Evolutionary conservation across 306 rosid genomes (phyloP).

Genomic region (Herpetospermum pedunculosum): DNA sequence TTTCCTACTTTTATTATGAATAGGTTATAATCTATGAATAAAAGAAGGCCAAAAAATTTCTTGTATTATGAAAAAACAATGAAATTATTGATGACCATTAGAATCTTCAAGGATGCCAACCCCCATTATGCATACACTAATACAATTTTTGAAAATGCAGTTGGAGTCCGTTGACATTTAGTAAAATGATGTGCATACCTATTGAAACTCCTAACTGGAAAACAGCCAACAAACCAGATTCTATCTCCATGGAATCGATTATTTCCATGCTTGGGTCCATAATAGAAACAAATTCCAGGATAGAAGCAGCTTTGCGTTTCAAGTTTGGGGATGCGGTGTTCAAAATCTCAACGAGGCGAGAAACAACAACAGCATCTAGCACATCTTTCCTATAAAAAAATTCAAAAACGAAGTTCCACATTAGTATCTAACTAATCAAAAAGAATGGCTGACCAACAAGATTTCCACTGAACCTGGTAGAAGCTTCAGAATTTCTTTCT

Average conservation of each 20-base stretch:
- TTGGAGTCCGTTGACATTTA: background rate
- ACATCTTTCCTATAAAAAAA: conserved; percentile 36
- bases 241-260: conserved; percentile 36
- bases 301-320: conserved; percentile 68
- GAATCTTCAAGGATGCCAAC: background rate
- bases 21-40: background rate
- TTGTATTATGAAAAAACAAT: background rate
- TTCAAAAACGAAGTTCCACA: background rate
- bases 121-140: background rate
- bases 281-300: conserved; percentile 60
- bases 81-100: background rate
- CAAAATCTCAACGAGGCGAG: conserved; percentile 57
- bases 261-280: conserved; percentile 43
- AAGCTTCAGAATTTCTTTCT: conserved; percentile 14
- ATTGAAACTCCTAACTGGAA: conserved; percentile 45
- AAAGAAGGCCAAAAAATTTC: background rate
- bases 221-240: conserved; percentile 49
- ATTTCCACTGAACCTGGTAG: conserved; percentile 16
- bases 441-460: conserved; percentile 1
- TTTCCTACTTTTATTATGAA: background rate
- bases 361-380: conserved; percentile 37
- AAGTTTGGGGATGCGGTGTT: conserved; percentile 47
- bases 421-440: background rate
- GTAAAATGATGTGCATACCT: conserved; percentile 28
- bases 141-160: background rate